These are phyloP conservation scores for Antarctomyces pellizariae DNA, from an alignment of 495 filamentous ascomycete species.

Conservation along the genomic window DNA sequence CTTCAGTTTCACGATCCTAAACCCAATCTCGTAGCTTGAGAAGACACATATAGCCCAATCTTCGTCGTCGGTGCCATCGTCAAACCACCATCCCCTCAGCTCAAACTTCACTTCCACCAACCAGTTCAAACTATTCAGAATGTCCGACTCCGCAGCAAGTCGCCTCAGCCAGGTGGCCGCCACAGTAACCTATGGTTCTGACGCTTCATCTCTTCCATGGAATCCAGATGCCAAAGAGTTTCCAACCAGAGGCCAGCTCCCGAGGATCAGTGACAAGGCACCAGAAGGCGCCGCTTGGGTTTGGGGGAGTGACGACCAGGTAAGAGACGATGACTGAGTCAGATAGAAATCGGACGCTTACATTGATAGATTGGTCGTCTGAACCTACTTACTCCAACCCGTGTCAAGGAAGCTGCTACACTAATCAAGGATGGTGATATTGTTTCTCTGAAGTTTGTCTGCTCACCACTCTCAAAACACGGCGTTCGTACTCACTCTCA, in stretches of 20 bases:
- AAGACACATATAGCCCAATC: background rate
- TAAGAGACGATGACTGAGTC: constrained; percentile 5
- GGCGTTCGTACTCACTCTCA: constrained; percentile 21
- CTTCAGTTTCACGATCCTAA: too few species aligned
- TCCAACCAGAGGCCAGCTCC: constrained; percentile 27
- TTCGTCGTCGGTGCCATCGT: background rate
- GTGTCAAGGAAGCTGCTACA: constrained; percentile 23
- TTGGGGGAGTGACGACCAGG: constrained; percentile 33
- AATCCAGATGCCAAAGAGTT: constrained; percentile 28
- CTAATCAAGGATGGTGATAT: constrained; percentile 32
- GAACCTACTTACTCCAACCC: constrained; percentile 31
- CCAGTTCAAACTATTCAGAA: constrained; percentile 2
- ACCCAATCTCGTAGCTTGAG: too few species aligned
- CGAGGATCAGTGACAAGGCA: constrained; percentile 13
- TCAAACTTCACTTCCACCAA: background rate
- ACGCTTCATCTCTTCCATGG: constrained; percentile 25
- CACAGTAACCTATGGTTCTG: constrained; percentile 19
- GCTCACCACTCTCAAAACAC: constrained; percentile 4
- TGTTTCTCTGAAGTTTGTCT: constrained; percentile 23
- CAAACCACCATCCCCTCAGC: background rate
- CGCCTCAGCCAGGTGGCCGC: constrained; percentile 19
- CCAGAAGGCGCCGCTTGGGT: constrained; percentile 30
- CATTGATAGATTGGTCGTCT: constrained; percentile 22
- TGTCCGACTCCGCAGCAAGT: constrained; percentile 4
- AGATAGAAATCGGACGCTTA: background rate